Evolutionary conservation across 345 rosid species (phyloP), one percentile per base, ranked within the genome.

Genomic region (Eucalyptus tenuipes): DNA sequence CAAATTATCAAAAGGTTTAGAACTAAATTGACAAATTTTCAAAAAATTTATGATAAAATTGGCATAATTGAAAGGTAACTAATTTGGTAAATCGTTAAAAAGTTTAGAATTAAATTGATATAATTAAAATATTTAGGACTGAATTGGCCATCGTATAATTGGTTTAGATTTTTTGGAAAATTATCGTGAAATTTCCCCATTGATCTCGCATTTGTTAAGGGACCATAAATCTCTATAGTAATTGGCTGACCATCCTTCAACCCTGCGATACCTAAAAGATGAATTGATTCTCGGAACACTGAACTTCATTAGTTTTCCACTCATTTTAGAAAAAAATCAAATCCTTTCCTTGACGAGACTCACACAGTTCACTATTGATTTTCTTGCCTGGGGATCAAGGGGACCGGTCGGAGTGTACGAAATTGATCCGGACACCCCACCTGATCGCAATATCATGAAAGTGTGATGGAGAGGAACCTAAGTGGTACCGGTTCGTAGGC

Each of bases 1-100:
- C 5, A 12, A 61, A 61, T 61, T 0, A 3, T 61, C 4, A 61
- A 12, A 29, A 61, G 0, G 0, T 12, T 61, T 61, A 29, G 0
- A 27, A 6, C 1, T 61, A 29, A 13, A 27, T 61, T 61, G 4
- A 7, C 0, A 27, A 61, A 61, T 61, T 13, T 3, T 29, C 3
- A 61, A 61, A 61, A 61, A 0, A 8, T 61, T 61, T 61, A 29
- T 1, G 6, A 49, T 49, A 49, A 49, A 49, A 49, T 49, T 49
- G 7, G 7, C 52, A 14, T 49, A 49, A 49, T 49, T 49, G 52
- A 49, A 49, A 49, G 2, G 7, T 49, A 49, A 25, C 11, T 53
- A 57, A 25, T 24, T 57, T 5, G 1, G 1, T 2, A 25, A 55
- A 24, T 55, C 2, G 2, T 10, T 0, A 57, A 57, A 57, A 57